Base-by-base conservation (phyloP, 306 rosid species). In the Acmispon strigosus region DNA sequence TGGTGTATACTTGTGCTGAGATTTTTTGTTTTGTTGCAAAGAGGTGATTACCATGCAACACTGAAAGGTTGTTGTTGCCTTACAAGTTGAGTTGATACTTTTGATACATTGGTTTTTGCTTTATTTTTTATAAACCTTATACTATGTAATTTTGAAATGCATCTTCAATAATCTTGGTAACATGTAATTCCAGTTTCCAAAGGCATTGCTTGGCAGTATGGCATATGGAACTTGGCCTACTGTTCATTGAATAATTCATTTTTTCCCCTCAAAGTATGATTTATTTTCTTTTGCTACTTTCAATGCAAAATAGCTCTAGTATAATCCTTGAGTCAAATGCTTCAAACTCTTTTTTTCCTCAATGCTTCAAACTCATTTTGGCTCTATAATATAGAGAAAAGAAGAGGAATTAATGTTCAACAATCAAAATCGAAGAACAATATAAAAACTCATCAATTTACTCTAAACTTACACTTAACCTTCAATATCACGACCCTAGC, bases 91-190 rank as follows among this genome's bases (percentile, higher is more conserved):
- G 55, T 29, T 29, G 57, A 17, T 54, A 5, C 47, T 8, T 32
- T 42, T 16, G 50, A 51, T 51, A 43, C 36, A 68, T 67, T 13
- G 10, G 4, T 24, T 14, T 49, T 58, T 49, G 49, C 7, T 5
- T 45, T 57, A 17, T 55, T n/a, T 16, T 18, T 13, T 1, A 32
- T 32, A 32, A 32, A 32, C 37, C 4, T 39, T 51, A 53, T 19
- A 44, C 41, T 13, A 4, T 51, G 66, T 70, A 44, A 70, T 44
- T 68, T 18, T 24, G 37, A 44, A 62, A 54, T 20, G 36, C 5
- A 8, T 65, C 68, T 72, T 56, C 78, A 72, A 57, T 57, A 78
- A 78, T 22, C 43, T 62, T 34, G 39, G 34, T 72, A 42, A 42
- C 42, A 44, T 44, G 62, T 70, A 55, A 70, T 11, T 17, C 57